Evolutionary conservation across 2,329 filamentous ascomycete genomes (phyloP), one percentile per base, ranked within the genome.

Genomic region (Rhinocladiella mackenziei): DNA sequence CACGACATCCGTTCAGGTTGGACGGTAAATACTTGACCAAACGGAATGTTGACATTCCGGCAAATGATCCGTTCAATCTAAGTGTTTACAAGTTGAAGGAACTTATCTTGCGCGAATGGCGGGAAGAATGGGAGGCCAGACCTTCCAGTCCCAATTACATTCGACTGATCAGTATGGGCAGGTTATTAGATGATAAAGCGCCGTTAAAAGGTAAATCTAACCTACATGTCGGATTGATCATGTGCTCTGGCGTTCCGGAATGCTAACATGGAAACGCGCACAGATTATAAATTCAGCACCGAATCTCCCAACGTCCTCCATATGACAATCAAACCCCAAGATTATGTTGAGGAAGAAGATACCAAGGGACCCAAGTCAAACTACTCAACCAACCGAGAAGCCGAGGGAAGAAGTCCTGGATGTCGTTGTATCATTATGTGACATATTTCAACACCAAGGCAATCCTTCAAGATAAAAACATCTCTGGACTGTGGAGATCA

Each of bases 11-110:
- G 0, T 95, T 94, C 68, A 88, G 83, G 62, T 84, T 97, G 55
- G 86, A 94, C 65, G 84, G 86, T 59, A 86, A 81, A 61, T 96
- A 96, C 60, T 72, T 97, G 42, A 74, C 75, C 41, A 89, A 89
- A 66, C 80, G 88, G 48, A 86, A 84, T 56, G 86, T 95, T 41
- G 77, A 77, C 35, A 78, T 92, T 1, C 83, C 87, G 14, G 82
- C 83, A 22, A 75, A 78, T 53, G 88, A 96, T 61, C 89, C 89
- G 1, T 89, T 88, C 62, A 86, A 83, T 61, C 88, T 97, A 67
- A 94, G 86, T 56, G 84, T 95, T 38, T 95, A 96, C 63, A 94
- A 87, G 2, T 71, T 97, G 54, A 96, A 96, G 67, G 89, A 96
- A 69, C 71, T 96, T 60, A 95, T 97, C 62, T 78, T 92, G 71